These are phyloP conservation scores for Marchantia polymorpha DNA, from an alignment of 225 moss, liverwort and hornwort genomes.

Conservation along the genomic window DNA sequence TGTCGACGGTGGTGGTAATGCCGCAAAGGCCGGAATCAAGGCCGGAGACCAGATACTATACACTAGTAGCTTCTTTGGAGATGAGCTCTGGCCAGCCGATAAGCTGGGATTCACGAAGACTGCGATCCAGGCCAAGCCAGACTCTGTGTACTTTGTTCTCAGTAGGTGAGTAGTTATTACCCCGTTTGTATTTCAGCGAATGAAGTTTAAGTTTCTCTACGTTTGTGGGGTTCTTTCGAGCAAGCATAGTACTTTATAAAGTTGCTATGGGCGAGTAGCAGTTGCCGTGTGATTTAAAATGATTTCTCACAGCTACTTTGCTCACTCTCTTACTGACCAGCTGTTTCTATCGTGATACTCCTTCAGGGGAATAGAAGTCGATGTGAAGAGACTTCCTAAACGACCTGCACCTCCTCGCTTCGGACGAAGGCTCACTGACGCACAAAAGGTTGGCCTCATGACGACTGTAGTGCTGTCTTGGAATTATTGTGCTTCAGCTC, in stretches of 20 bases:
- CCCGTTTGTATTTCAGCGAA: too few species aligned
- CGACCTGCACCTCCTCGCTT: conserved; percentile 88
- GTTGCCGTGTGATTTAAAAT: too few species aligned
- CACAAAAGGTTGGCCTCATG: conserved; percentile 68
- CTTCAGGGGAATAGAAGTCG: conserved; percentile 80
- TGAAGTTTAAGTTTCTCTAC: too few species aligned
- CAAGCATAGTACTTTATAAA: not conserved
- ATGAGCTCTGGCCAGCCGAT: conserved; percentile 96
- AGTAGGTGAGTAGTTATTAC: conserved; percentile 42
- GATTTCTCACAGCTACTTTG: not conserved
- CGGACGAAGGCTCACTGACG: conserved; percentile 78
- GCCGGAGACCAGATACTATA: conserved; percentile 93
- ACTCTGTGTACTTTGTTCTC: conserved; percentile 88
- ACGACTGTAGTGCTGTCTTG: not conserved
- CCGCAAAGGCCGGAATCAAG: conserved; percentile 89
- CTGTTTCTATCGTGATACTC: not conserved
- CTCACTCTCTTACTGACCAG: not conserved
- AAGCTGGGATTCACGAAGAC: conserved; percentile 82
- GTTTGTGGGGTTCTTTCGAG: too few species aligned
- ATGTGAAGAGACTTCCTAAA: conserved; percentile 86
- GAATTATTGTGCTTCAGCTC: too few species aligned
- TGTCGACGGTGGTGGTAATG: conserved; percentile 67
- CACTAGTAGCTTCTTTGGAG: conserved; percentile 98
- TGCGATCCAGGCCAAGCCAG: conserved; percentile 79
- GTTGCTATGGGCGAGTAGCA: not conserved